Percentiles rank a stretch among this genome's conserved stretches.
Conservation (phyloP, 441 rosid genomes). For the Omphalea diandra region DNA sequence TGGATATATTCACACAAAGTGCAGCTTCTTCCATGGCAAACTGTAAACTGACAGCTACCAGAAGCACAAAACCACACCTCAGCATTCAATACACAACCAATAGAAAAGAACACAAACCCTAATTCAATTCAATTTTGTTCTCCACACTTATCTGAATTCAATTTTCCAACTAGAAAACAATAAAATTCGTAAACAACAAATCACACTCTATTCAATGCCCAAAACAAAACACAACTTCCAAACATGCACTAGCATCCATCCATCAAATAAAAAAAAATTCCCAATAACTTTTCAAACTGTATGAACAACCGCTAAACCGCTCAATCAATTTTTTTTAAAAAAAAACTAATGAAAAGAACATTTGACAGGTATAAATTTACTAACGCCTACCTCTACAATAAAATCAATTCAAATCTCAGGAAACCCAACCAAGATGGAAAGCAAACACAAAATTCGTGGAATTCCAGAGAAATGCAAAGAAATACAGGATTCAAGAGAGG, state of each 20-base stretch:
- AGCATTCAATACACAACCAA: slow-evolving; percentile 36
- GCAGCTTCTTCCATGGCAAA: slow-evolving; percentile 53
- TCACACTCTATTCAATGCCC: background rate
- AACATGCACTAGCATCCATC: background rate
- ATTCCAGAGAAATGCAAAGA: background rate
- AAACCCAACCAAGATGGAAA: slow-evolving; percentile 12
- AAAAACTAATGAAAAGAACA: too few relatives aligned
- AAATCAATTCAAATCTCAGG: slow-evolving; percentile 22
- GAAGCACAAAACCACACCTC: slow-evolving; percentile 4
- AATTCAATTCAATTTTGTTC: slow-evolving; percentile 25
- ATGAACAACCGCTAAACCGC: slow-evolving; percentile 21
- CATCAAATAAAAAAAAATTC: slow-evolving; percentile 7
- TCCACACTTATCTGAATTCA: too few relatives aligned
- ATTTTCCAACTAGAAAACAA: background rate
- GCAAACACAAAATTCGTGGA: background rate
- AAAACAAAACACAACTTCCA: background rate
- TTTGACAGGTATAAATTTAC: slow-evolving; percentile 8
- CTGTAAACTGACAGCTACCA: slow-evolving; percentile 14
- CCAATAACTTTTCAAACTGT: background rate
- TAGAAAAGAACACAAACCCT: slow-evolving; percentile 13
- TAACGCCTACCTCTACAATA: slow-evolving; percentile 19
- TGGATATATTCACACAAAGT: slow-evolving; percentile 35
- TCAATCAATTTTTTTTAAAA: background rate
- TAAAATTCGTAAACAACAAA: background rate
- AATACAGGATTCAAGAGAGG: background rate